phyloP scores from a whole-genome alignment of 1,284 basidiomycete species.

The Tranzscheliella williamsii region DNA sequence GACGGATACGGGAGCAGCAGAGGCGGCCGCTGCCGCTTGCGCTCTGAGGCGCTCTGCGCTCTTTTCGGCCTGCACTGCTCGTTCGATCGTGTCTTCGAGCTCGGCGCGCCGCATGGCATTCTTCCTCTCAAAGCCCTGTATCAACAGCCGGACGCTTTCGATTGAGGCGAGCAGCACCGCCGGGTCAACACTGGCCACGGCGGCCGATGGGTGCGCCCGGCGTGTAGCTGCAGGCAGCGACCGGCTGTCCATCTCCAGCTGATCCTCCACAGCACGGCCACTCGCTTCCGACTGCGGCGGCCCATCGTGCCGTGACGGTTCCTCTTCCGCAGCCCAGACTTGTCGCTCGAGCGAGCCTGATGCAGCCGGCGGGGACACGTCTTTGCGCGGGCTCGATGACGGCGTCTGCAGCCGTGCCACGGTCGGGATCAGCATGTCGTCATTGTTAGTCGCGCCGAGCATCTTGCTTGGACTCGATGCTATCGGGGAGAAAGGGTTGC shows the following conservation, averaged over 20 bases:
- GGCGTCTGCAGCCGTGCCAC: conserved; percentile 28
- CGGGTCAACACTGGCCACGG: conserved; percentile 1
- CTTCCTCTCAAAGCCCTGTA: conserved; percentile 37
- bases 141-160: conserved; percentile 33
- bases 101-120: conserved; percentile 36
- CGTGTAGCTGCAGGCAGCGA: neutral
- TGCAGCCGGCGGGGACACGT: conserved; percentile 5
- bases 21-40: neutral
- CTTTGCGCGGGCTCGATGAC: conserved; percentile 17
- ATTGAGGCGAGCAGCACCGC: conserved; percentile 35
- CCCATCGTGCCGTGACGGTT: neutral
- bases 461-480: conserved; percentile 19
- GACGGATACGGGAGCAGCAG: too few species aligned
- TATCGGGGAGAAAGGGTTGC: conserved; percentile 15
- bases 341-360: conserved; percentile 1
- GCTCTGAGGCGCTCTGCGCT: conserved; percentile 18
- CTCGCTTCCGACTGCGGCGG: neutral
- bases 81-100: conserved; percentile 33
- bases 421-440: conserved; percentile 35
- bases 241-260: neutral
- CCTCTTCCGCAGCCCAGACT: conserved; percentile 1
- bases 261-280: neutral
- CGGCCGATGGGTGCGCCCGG: neutral
- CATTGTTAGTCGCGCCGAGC: conserved; percentile 22
- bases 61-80: conserved; percentile 23